These are phyloP conservation scores for Lathyrus oleraceus DNA, from an alignment of 306 rosid genomes.

Conservation along the genomic window DNA sequence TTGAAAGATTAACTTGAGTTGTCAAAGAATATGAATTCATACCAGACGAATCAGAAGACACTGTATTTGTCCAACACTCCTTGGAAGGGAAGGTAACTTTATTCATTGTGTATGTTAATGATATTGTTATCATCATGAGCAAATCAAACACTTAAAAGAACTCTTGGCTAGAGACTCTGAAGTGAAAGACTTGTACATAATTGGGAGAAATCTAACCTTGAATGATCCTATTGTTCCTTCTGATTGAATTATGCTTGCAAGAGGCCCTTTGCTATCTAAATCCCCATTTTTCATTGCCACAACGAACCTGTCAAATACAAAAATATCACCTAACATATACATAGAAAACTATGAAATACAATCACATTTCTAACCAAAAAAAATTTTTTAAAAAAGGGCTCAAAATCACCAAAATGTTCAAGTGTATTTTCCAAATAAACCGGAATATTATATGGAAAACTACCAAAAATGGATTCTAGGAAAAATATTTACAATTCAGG, in stretches of 20 bases:
- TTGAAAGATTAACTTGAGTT: too few relatives aligned
- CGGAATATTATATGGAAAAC: constrained; percentile 3
- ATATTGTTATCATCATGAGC: too few relatives aligned
- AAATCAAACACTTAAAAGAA: too few relatives aligned
- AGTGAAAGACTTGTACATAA: neutral
- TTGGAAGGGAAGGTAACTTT: too few relatives aligned
- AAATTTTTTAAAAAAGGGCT: neutral
- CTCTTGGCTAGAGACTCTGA: too few relatives aligned
- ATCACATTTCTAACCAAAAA: constrained; percentile 11
- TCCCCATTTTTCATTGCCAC: constrained; percentile 93
- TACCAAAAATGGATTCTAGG: constrained; percentile 1
- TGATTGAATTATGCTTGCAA: constrained; percentile 58
- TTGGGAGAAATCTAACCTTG: constrained; percentile 57
- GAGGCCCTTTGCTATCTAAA: constrained; percentile 79
- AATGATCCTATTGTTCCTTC: constrained; percentile 87
- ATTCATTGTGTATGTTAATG: too few relatives aligned
- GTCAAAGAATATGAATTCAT: too few relatives aligned
- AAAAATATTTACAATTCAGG: constrained; percentile 6
- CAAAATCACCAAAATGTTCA: constrained; percentile 17
- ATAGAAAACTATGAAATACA: neutral
- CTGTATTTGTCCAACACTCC: too few relatives aligned
- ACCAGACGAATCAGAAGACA: too few relatives aligned
- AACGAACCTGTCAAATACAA: constrained; percentile 55
- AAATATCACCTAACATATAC: constrained; percentile 12
- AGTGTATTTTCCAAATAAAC: constrained; percentile 25